Conservation (phyloP, 2,329 filamentous ascomycete species). For the Rachicladosporium sp. region DNA sequence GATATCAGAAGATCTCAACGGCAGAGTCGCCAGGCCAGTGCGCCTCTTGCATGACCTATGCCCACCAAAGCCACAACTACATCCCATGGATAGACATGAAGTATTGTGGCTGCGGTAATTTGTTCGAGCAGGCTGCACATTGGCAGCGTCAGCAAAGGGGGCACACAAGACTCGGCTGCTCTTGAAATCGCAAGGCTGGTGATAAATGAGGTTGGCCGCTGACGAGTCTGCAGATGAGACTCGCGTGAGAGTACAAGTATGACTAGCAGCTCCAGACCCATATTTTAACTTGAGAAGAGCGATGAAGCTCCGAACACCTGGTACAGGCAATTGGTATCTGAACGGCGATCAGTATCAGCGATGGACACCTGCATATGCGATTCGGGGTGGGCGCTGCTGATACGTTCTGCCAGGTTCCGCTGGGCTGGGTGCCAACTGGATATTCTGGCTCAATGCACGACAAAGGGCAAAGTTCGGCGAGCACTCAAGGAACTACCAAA, state of each 20-base stretch:
- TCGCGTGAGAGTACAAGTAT: constrained; percentile 9
- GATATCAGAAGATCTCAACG: background rate
- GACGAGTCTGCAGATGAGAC: constrained; percentile 7
- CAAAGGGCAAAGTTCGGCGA: constrained; percentile 20
- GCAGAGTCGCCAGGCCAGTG: no score
- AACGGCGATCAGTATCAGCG: constrained; percentile 3
- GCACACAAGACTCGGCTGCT: no score
- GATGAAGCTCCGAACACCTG: constrained; percentile 4
- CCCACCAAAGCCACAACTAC: no score
- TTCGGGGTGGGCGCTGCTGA: no score
- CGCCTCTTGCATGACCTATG: no score
- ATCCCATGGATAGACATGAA: no score
- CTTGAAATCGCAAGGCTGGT: no score
- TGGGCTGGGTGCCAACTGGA: constrained; percentile 10
- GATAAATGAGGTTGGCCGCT: no score
- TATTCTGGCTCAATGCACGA: constrained; percentile 8
- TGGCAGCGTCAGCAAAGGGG: no score
- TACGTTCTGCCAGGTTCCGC: constrained; percentile 5
- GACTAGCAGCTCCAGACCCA: constrained; percentile 11
- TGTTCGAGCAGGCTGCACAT: no score
- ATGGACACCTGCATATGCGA: no score
- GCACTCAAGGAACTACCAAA: constrained; percentile 17
- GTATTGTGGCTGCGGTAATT: no score
- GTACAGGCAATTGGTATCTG: constrained; percentile 7
- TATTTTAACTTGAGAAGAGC: constrained; percentile 7